Base-by-base conservation (phyloP, 352 stramenopile species). In the Globisporangium uncinulatum region DNA sequence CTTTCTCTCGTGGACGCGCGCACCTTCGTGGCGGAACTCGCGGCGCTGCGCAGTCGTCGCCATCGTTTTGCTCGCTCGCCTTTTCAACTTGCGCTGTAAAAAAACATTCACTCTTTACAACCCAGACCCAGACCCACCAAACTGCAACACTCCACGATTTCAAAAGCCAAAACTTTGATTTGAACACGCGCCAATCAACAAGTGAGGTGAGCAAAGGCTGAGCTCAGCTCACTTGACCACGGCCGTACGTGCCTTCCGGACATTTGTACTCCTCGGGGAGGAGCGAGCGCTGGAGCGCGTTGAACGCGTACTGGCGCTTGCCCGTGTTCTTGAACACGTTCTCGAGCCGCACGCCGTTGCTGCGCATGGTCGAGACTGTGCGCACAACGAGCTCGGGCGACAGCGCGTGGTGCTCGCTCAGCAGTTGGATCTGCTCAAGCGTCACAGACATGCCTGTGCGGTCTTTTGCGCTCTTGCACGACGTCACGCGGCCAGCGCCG, bases 401-500 rank as follows among this genome's bases (percentile, higher is more conserved):
- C 47, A 95, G 56, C 48, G 91, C 84, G 59, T 95, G 86, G 63
- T 94, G 84, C 24, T 77, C 77, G 51, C 87, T 76, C 69, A 95
- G 52, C 31, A 95, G 92, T 24, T 82, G 83, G 32, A 92, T 89
- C 62, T 98, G 89, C 66, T 98, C 97, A 29, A 98, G 86, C 29
- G 95, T 99, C 24, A 98, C 88, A n/a, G 96, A 97, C 96, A 99
- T 99, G 46, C 92, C 95, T 39, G 96, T 99, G 42, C 96, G 86
- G 75, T 99, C 96, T 67, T 99, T 99, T 15, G 95, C 96, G 69
- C 83, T 97, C 63, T 99, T 99, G 65, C 96, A 99, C 49, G 98
- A 97, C 0, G 97, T 97, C 17, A 97, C 82, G 45, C 91, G 89
- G 1, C 92, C 94, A 32, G 82, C 95, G 20, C 93, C 89, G 4